Conservation (phyloP, 129 eudicot genomes). For the Escallonia herrerae region DNA sequence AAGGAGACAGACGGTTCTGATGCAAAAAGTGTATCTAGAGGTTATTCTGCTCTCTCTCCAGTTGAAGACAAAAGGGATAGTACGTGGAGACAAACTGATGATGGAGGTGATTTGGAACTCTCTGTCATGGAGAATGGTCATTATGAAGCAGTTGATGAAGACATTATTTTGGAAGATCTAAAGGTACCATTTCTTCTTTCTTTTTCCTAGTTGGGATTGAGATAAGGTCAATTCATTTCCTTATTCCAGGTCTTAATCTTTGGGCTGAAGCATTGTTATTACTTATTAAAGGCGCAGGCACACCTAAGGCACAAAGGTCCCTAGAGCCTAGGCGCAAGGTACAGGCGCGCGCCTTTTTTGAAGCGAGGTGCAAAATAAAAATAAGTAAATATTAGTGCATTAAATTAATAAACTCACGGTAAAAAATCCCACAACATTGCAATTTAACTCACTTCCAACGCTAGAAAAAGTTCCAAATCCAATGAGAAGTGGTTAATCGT, state of each 20-base stretch:
- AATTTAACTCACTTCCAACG: too few relatives aligned
- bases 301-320: too few relatives aligned
- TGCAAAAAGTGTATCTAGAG: conserved; percentile 37
- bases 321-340: too few relatives aligned
- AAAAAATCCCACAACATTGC: too few relatives aligned
- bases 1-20: conserved; percentile 58
- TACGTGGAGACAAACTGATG: conserved; percentile 45
- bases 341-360: too few relatives aligned
- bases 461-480: too few relatives aligned
- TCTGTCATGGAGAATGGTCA: conserved; percentile 48
- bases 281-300: too few relatives aligned
- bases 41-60: conserved; percentile 65
- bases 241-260: neutral
- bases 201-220: conserved; percentile 9
- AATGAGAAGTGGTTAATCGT: too few relatives aligned
- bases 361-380: too few relatives aligned
- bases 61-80: conserved; percentile 44
- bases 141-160: conserved; percentile 62
- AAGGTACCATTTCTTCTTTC: conserved; percentile 40
- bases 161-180: conserved; percentile 57
- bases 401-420: too few relatives aligned
- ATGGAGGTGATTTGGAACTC: conserved; percentile 65
- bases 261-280: neutral
- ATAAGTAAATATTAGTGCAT: too few relatives aligned
- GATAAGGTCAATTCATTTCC: neutral